Conservation (phyloP, 768 basidiomycete genomes). For the Mrakia hoshinonis region DNA sequence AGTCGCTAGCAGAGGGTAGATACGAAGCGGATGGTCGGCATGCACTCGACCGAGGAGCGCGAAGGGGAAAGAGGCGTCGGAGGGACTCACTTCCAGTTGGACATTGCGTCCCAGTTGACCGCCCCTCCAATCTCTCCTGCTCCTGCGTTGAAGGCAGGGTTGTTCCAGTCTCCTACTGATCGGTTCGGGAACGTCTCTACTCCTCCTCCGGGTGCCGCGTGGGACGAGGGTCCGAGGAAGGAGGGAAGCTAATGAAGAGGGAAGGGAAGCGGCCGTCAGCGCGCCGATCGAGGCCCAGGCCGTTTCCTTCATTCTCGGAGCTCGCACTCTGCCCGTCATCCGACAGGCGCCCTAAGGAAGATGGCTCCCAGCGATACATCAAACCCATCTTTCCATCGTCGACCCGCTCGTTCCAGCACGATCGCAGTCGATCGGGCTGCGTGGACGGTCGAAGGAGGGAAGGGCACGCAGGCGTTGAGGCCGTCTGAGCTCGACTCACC, state of each 20-base stretch:
- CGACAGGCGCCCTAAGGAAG: too few species aligned
- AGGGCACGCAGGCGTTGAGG: not conserved
- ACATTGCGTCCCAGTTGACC: conserved; percentile 4
- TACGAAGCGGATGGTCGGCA: too few species aligned
- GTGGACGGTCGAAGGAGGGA: not conserved
- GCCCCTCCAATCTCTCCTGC: not conserved
- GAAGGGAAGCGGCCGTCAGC: not conserved
- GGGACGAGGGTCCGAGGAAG: conserved; percentile 17
- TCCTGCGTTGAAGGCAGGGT: conserved; percentile 1
- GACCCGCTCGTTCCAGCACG: too few species aligned
- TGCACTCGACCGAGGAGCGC: too few species aligned
- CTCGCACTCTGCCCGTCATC: too few species aligned
- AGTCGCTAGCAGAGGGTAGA: not conserved
- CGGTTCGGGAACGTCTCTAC: conserved; percentile 17
- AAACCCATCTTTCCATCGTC: too few species aligned
- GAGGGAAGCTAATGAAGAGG: conserved; percentile 4
- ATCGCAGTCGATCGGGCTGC: not conserved
- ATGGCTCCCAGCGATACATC: too few species aligned
- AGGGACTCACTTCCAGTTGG: conserved; percentile 12
- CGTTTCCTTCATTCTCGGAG: not conserved
- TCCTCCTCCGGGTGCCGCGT: conserved; percentile 25
- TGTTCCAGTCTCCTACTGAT: conserved; percentile 22
- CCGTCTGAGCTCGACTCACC: not conserved
- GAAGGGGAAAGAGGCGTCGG: not conserved
- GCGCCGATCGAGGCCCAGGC: not conserved